Percentiles rank a stretch among this genome's conserved stretches.
phyloP scores from a whole-genome alignment of 768 basidiomycete species.

The Russula virescens region DNA sequence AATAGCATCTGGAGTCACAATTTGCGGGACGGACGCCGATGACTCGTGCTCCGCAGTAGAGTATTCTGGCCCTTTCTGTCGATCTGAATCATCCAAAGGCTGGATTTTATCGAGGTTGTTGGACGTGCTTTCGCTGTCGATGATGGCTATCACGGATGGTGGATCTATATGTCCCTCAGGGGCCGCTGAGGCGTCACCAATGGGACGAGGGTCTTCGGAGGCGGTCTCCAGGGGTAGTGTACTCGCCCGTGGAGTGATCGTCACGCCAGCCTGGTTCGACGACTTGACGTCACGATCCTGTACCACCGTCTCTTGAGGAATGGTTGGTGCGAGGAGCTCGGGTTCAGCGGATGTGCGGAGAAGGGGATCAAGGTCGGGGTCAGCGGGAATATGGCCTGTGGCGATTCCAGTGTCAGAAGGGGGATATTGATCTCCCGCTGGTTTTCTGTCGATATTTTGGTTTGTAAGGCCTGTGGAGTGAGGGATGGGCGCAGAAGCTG shows the following conservation, averaged over 20 bases:
- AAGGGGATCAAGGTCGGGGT: constrained; percentile 40
- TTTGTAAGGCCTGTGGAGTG: constrained; percentile 2
- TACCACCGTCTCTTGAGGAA: not conserved
- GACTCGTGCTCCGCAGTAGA: not conserved
- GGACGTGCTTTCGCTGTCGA: not conserved
- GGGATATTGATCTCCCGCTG: not conserved
- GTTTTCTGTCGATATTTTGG: constrained; percentile 5
- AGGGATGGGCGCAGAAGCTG: not conserved
- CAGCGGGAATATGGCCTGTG: constrained; percentile 65
- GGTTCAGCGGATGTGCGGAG: constrained; percentile 31
- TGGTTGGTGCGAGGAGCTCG: constrained; percentile 3
- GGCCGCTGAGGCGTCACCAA: not conserved
- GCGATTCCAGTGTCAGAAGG: constrained; percentile 48
- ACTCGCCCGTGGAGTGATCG: not conserved
- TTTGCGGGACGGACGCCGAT: not conserved
- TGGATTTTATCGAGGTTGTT: not conserved
- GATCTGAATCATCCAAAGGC: constrained; percentile 3
- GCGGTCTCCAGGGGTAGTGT: not conserved
- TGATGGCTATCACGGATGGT: not conserved
- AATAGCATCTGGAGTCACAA: not conserved
- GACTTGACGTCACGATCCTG: not conserved
- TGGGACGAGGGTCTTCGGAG: not conserved
- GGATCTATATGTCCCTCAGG: not conserved
- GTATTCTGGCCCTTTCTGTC: not conserved
- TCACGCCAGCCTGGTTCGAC: not conserved